phyloP scores from a whole-genome alignment of 257 asterid genomes.

The Misopates orontium region DNA sequence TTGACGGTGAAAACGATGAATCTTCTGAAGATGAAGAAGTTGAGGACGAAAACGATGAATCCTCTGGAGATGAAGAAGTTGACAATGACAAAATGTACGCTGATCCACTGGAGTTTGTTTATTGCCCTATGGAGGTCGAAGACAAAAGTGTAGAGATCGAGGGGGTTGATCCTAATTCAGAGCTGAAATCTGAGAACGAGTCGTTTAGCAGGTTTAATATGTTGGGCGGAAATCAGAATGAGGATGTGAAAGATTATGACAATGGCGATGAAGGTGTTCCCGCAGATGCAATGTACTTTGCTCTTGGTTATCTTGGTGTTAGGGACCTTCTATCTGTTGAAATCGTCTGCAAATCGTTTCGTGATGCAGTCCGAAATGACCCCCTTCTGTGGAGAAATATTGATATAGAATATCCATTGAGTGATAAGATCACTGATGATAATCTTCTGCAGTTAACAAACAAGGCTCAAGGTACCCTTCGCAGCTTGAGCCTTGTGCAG shows the following conservation, averaged over 20 bases:
- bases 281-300: slow-evolving; percentile 51
- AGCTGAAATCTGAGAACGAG: not conserved
- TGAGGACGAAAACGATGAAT: too few species aligned
- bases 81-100: too few species aligned
- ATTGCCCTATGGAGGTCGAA: too few species aligned
- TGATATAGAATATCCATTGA: slow-evolving; percentile 43
- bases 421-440: slow-evolving; percentile 47
- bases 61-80: too few species aligned
- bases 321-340: slow-evolving; percentile 67
- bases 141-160: too few species aligned
- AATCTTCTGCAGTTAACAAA: slow-evolving; percentile 56
- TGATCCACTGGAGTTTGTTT: too few species aligned
- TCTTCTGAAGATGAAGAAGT: too few species aligned
- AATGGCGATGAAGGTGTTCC: slow-evolving; percentile 42
- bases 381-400: slow-evolving; percentile 72
- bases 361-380: slow-evolving; percentile 59
- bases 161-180: too few species aligned
- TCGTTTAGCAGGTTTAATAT: slow-evolving; percentile 19
- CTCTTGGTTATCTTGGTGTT: slow-evolving; percentile 58
- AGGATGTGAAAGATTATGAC: slow-evolving; percentile 29
- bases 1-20: slow-evolving; percentile 16
- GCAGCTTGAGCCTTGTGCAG: slow-evolving; percentile 51
- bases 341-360: slow-evolving; percentile 66
- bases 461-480: slow-evolving; percentile 71
- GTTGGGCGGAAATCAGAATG: slow-evolving; percentile 34